Percentiles rank a stretch among this genome's conserved stretches.
phyloP scores from a whole-genome alignment of 2,329 filamentous ascomycete species.

The Exophiala lecanii-corni region DNA sequence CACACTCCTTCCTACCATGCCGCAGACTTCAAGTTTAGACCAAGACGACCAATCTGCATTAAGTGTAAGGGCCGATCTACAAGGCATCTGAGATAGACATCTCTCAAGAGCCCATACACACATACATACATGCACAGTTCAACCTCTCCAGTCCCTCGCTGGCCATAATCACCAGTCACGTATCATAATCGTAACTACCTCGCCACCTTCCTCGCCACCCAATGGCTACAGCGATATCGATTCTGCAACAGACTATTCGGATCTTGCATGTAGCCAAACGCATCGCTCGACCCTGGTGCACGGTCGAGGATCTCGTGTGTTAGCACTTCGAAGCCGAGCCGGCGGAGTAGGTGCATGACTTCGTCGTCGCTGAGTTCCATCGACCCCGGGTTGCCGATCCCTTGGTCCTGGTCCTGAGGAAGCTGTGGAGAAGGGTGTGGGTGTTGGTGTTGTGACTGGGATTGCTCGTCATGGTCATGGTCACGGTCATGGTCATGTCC shows the following conservation, averaged over 20 bases:
- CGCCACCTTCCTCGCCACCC: slow-evolving; percentile 82
- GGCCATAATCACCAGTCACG: no score
- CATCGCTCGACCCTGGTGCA: slow-evolving; percentile 29
- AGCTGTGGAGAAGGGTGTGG: slow-evolving; percentile 44
- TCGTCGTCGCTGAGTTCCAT: slow-evolving; percentile 90
- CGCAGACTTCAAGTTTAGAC: no score
- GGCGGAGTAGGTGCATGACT: slow-evolving; percentile 68
- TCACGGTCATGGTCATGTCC: slow-evolving; percentile 35
- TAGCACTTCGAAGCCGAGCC: slow-evolving; percentile 72
- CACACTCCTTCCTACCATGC: no score
- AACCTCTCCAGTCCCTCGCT: no score
- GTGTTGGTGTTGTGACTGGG: not conserved
- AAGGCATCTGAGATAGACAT: no score
- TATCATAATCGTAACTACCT: no score
- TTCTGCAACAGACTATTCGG: slow-evolving; percentile 79
- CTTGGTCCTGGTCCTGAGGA: slow-evolving; percentile 41
- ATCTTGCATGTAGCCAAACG: slow-evolving; percentile 83
- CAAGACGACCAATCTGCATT: no score
- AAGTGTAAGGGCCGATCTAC: no score
- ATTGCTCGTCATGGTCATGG: not conserved
- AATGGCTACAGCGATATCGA: slow-evolving; percentile 73
- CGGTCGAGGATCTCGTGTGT: slow-evolving; percentile 43
- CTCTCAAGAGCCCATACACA: no score
- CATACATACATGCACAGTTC: no score
- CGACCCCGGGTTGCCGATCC: slow-evolving; percentile 82